These are phyloP conservation scores for Corniculantispora saksenae DNA, from an alignment of 2,329 filamentous ascomycete genomes.

Conservation along the genomic window DNA sequence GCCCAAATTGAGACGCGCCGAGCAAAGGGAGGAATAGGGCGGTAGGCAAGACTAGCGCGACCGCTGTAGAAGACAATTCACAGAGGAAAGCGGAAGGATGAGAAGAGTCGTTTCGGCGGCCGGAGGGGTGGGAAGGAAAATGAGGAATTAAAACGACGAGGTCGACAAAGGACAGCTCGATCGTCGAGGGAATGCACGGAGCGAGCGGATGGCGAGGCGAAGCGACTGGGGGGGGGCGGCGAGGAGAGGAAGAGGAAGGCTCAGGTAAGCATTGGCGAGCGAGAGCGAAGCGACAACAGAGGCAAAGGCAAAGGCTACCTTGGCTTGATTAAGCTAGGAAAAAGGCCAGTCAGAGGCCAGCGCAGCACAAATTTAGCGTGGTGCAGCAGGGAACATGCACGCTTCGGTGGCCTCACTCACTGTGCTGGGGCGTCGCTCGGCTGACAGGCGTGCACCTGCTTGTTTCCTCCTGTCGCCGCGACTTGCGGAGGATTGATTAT, in stretches of 20 bases:
- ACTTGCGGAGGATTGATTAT: too few relatives aligned
- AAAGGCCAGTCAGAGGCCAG: conserved; percentile 16
- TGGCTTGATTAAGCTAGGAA: too few relatives aligned
- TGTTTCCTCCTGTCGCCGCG: too few relatives aligned
- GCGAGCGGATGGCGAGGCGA: not conserved
- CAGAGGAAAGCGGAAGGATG: not conserved
- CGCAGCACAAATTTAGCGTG: not conserved
- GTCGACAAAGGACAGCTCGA: not conserved
- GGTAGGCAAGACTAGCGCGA: conserved; percentile 9
- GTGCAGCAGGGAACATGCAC: too few relatives aligned
- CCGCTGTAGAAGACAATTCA: conserved; percentile 3
- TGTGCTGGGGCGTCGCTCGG: too few relatives aligned
- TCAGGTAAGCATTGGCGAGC: conserved; percentile 10
- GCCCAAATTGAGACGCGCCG: conserved; percentile 11
- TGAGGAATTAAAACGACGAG: not conserved
- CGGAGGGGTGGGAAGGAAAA: not conserved
- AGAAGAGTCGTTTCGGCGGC: not conserved
- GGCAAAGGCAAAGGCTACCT: not conserved
- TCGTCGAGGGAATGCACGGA: not conserved
- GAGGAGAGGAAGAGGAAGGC: not conserved
- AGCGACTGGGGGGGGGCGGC: not conserved
- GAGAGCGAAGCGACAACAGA: not conserved
- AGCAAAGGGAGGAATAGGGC: conserved; percentile 6
- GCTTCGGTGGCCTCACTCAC: too few relatives aligned
- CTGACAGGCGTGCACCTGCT: too few relatives aligned